Conservation (phyloP, 202 grass and related monocot species). For the Tripidium arundinaceum region DNA sequence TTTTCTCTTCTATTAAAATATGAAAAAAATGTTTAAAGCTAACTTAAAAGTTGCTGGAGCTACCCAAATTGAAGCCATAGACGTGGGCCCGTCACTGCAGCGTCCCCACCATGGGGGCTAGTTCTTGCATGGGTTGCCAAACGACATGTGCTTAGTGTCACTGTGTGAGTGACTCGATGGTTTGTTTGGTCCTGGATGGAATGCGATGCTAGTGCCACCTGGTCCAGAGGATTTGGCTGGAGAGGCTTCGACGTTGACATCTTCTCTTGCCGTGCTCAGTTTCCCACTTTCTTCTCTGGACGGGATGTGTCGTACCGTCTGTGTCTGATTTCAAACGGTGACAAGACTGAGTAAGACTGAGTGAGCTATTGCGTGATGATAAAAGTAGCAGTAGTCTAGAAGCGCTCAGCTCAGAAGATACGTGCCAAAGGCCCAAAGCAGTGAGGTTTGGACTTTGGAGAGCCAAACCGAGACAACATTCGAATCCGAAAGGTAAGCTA, state of each 20-base stretch:
- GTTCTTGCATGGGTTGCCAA: neutral
- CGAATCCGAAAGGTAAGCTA: slow-evolving; percentile 19
- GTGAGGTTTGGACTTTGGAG: slow-evolving; percentile 15
- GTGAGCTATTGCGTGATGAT: neutral
- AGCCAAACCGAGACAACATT: slow-evolving; percentile 20
- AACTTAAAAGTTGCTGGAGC: no score
- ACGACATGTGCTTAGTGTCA: neutral
- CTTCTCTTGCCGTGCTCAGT: no score
- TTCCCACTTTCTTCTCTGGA: neutral
- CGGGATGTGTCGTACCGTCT: neutral
- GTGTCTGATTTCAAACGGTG: neutral
- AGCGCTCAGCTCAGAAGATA: neutral
- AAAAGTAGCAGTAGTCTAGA: neutral
- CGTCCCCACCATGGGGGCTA: no score
- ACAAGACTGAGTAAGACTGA: neutral
- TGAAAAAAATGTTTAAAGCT: no score
- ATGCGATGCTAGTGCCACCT: neutral
- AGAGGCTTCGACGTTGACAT: neutral
- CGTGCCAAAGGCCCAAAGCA: neutral
- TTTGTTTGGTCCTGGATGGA: neutral
- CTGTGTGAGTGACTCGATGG: neutral
- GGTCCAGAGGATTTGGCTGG: no score
- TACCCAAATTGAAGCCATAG: no score
- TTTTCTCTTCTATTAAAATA: no score
- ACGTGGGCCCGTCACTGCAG: neutral